Base-by-base conservation (phyloP, 129 eudicot genomes). In the Flaveria robusta region DNA sequence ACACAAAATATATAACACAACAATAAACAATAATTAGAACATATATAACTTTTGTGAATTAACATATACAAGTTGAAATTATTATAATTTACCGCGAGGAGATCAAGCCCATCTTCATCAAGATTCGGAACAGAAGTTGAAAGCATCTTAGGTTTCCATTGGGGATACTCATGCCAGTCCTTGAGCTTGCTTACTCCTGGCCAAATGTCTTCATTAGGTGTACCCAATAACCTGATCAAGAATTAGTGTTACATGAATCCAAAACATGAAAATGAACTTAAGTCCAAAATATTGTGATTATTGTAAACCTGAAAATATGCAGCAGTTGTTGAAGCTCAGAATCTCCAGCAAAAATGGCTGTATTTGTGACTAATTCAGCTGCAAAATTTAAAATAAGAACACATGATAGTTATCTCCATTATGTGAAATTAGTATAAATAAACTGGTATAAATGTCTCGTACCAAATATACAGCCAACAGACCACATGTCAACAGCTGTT, bases 391-490 rank as follows among this genome's bases (percentile, higher is more conserved):
- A 47, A 47, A 47, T n/a, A 77, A 63, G 81, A 67, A 18, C 74
- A 27, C 13, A 23, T 23, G 68, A 60, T 41, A 43, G 14, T 10
- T 43, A 13, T 43, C 9, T 11, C 11, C 3, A 43, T 13, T 13
- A 11, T 2, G 52, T 47, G 5, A 47, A 1, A 14, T 10, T 22
- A 20, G 1, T 45, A 22, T 10, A 18, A 47, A 64, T 3, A 14
- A 77, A 69, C 41, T 18, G 1, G 13, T 47, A 47, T 47, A 13
- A 47, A 47, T n/a, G 13, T 47, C 13, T 13, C 5, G 5, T 90
- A 90, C 97, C 98, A 87, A 93, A 93, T 77, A 93, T 93, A 69
- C 96, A 93, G 77, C 89, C 98, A 76, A 93, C 98, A 70, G 96
- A 93, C 98, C 97, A 93, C 85, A 90, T 93, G 85, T 93, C 98